phyloP scores from a whole-genome alignment of 2,329 filamentous ascomycete genomes.

The Pyricularia pennisetigena region DNA sequence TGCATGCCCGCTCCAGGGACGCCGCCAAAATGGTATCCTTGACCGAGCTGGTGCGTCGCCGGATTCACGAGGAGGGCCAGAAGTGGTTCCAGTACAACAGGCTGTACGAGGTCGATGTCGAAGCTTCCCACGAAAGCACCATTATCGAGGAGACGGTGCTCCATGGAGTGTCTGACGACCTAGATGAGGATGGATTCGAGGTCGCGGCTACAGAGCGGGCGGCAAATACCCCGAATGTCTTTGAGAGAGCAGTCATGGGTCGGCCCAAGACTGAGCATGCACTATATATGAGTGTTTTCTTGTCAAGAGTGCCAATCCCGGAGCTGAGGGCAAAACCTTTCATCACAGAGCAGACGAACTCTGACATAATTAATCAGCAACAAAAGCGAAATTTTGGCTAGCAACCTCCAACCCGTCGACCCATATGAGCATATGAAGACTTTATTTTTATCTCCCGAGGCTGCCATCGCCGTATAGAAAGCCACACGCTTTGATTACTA shows the following conservation, averaged over 20 bases:
- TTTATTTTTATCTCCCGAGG: background rate
- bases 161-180: slow-evolving; percentile 13
- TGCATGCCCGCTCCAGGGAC: slow-evolving; percentile 40
- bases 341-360: slow-evolving; percentile 36
- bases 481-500: background rate
- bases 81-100: slow-evolving; percentile 49
- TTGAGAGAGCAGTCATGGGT: slow-evolving; percentile 41
- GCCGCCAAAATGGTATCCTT: slow-evolving; percentile 59
- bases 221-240: slow-evolving; percentile 46
- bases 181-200: slow-evolving; percentile 12
- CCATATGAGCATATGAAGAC: background rate
- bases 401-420: background rate
- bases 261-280: slow-evolving; percentile 30
- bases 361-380: slow-evolving; percentile 16
- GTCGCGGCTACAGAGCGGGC: background rate
- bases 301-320: slow-evolving; percentile 43
- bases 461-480: background rate
- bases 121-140: slow-evolving; percentile 13
- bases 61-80: slow-evolving; percentile 35
- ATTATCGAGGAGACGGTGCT: slow-evolving; percentile 34
- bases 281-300: slow-evolving; percentile 48
- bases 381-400: slow-evolving; percentile 5
- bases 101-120: slow-evolving; percentile 34
- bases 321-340: slow-evolving; percentile 41
- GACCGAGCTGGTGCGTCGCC: slow-evolving; percentile 53